phyloP scores from a whole-genome alignment of 2,329 filamentous ascomycete species.

The Arachnomyces sp. region DNA sequence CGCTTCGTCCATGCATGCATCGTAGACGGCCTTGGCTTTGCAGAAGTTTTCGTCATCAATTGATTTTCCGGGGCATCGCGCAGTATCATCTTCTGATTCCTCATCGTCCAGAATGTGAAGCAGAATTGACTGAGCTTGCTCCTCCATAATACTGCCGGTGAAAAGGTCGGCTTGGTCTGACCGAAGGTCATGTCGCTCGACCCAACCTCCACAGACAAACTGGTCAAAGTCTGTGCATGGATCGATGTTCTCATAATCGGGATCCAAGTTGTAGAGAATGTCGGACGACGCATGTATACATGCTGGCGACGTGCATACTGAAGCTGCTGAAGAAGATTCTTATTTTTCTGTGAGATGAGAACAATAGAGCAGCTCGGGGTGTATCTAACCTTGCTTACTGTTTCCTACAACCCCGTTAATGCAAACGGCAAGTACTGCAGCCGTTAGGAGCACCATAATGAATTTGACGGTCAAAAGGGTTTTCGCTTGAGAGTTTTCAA shows the following conservation, averaged over 20 bases:
- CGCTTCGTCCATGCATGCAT: constrained; percentile 58
- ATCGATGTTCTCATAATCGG: constrained; percentile 56
- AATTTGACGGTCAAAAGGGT: too few species aligned
- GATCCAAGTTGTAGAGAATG: constrained; percentile 55
- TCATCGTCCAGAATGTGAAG: constrained; percentile 55
- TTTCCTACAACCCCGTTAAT: too few species aligned
- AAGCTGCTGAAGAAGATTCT: constrained; percentile 11
- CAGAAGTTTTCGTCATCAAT: constrained; percentile 48
- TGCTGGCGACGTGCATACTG: constrained; percentile 50
- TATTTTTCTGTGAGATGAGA: too few species aligned
- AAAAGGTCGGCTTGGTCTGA: constrained; percentile 56
- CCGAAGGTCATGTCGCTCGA: constrained; percentile 56
- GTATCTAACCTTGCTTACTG: too few species aligned
- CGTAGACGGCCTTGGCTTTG: constrained; percentile 57
- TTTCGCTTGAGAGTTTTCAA: too few species aligned
- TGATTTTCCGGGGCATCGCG: constrained; percentile 20
- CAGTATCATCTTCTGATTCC: constrained; percentile 16
- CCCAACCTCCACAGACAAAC: constrained; percentile 61
- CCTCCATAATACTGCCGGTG: constrained; percentile 54
- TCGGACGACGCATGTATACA: constrained; percentile 58
- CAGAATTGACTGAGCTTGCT: constrained; percentile 52
- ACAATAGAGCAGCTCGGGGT: too few species aligned
- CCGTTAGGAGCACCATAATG: too few species aligned
- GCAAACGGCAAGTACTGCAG: too few species aligned
- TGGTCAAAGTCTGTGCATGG: constrained; percentile 64